Base-by-base conservation (phyloP, 768 basidiomycete species). In the Russula foetens region DNA sequence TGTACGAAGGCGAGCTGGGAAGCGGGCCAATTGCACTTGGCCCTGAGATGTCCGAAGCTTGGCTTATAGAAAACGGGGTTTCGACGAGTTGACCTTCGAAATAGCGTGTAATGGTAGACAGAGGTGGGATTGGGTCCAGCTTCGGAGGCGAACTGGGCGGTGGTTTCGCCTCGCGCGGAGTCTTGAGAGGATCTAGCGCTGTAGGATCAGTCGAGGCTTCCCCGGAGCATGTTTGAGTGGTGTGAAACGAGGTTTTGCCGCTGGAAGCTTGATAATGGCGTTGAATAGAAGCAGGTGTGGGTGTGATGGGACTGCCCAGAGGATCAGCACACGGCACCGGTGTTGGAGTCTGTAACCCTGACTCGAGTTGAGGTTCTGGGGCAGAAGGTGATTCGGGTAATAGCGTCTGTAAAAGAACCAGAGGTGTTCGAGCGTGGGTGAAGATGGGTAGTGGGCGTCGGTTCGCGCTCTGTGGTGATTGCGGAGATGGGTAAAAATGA, bases 261-360 rank as follows among this genome's bases (percentile, higher is more conserved):
- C 39, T 26, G 24, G 56, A 11, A 12, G n/a, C 47, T 17, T 23
- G 50, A 47, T 45, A 31, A 31, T 2, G 19, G 8, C 7, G 23
- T 7, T 15, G 51, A 28, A 62, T 26, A 2, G 56, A 62, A 47
- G 23, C 45, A 12, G 56, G 61, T 17, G 61, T 62, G 1, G 61
- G 56, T 14, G 61, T 62, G 39, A 53, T 41, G 3, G 60, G 60
- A 26, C 56, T 62, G 17, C 4, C 7, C 24, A 58, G 19, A 29
- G 23, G 1, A 4, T 47, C 52, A 2, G 29, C 38, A 19, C 9
- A 28, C 33, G 50, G 46, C 12, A 12, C 51, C 31, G 45, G 44
- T 33, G 26, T 35, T 6, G 44, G 46, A 19, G 12, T 12, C 8
- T 7, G 35, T 35, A 12, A 23, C 38, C 35, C 29, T 19, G 29